Percentiles rank a stretch among this genome's conserved stretches.
phyloP scores from a whole-genome alignment of 2,329 filamentous ascomycete species.

The Calonectria pauciramosa region DNA sequence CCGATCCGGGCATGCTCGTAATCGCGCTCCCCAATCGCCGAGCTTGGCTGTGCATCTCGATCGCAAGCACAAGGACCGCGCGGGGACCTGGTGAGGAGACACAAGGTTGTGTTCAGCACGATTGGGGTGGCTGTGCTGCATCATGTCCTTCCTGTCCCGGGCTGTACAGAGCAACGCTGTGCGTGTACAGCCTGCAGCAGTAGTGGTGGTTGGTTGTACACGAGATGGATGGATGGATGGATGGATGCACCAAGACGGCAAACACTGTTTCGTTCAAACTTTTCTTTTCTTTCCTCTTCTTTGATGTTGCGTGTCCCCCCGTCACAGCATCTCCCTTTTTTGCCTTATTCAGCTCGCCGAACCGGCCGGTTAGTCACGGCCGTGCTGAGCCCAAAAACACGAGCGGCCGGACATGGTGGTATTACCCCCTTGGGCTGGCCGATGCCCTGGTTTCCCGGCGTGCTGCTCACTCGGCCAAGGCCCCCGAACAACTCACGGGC shows the following conservation, averaged over 20 bases:
- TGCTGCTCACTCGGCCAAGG: neutral
- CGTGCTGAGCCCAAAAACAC: conserved; percentile 14
- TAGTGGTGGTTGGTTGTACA: neutral
- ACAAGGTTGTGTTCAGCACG: neutral
- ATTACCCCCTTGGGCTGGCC: neutral
- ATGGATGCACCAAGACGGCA: neutral
- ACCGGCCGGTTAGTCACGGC: neutral
- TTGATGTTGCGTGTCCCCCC: neutral
- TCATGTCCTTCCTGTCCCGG: neutral
- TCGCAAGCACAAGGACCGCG: neutral
- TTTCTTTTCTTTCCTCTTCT: neutral
- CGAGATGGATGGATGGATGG: too few species aligned
- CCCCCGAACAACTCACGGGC: neutral
- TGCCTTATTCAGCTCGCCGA: conserved; percentile 39
- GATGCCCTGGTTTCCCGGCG: neutral
- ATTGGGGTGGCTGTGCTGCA: neutral
- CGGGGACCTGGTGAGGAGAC: neutral
- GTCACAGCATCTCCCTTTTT: conserved; percentile 16
- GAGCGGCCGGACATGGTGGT: neutral
- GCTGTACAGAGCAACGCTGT: too few species aligned
- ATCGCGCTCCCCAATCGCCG: neutral
- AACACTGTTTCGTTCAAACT: neutral
- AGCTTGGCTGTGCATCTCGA: neutral
- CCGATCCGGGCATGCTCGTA: neutral
- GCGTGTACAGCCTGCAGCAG: neutral